Base-by-base conservation (phyloP, 2,329 filamentous ascomycete species). In the Colletotrichum graminicola region DNA sequence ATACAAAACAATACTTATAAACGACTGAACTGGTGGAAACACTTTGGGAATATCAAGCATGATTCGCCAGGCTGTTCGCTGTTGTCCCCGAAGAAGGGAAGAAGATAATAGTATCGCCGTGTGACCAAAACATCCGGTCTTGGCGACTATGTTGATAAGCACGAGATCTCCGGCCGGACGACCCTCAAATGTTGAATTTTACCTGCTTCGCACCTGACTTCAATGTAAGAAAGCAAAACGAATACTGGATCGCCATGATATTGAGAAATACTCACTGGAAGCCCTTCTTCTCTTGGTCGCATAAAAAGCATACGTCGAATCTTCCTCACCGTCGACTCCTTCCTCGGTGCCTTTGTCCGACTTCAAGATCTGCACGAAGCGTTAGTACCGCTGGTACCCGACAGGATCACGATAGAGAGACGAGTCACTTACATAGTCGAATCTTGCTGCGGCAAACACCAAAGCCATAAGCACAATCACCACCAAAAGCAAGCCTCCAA, bases 301-400 rank as follows among this genome's bases (percentile, higher is more conserved):
- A 49, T 74, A 74, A 43, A 74, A 74, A 0, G 73, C 73, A 11
- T 74, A 74, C 0, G 72, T 74, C 11, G 71, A 65, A 49, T 71
- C 73, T n/a, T 70, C 62, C 41, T 73, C 73, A 26, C 69, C 67
- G 3, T 69, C 73, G 18, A 63, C 32, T 6, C 72, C 69, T 3
- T 39, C 32, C 36, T 73, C 71, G 26, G 68, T 71, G 54, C 29
- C 57, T 23, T 54, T 67, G 16, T 63, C 60, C 18, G 71, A 66
- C 51, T 66, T 68, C 39, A 73, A 52, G 11, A 74, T 72, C 73
- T 74, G 36, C 12, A 29, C 54, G 49, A 18, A 18, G 12, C 18
- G 34, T 57, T 45, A 57, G 52, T 21, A 39, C 43, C 26, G 55
- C 39, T n/a, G 26, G 32, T 56, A 51, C 47, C 63, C 39, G 51